phyloP scores from a whole-genome alignment of 1,139 yeast species.

The Candida sanyaensis region DNA sequence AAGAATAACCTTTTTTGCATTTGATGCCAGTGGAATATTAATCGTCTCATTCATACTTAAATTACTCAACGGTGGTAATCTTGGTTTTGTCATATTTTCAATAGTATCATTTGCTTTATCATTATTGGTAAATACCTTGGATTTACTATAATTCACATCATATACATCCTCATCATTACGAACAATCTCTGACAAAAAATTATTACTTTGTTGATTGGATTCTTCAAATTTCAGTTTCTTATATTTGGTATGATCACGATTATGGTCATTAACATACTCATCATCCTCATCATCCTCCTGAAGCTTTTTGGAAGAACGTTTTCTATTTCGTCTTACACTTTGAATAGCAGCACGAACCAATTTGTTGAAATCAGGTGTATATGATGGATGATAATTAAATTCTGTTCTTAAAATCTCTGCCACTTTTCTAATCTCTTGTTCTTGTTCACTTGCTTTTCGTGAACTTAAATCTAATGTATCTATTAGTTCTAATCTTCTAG shows the following conservation, averaged over 20 bases:
- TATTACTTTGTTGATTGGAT: slow-evolving; percentile 4
- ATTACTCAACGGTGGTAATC: slow-evolving; percentile 22
- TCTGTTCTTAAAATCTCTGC: slow-evolving; percentile 76
- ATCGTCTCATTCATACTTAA: slow-evolving; percentile 8
- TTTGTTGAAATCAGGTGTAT: slow-evolving; percentile 76
- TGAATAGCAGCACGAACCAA: slow-evolving; percentile 93
- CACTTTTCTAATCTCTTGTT: slow-evolving; percentile 71
- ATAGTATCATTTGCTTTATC: slow-evolving; percentile 44
- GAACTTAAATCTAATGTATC: slow-evolving; percentile 76
- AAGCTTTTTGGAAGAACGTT: slow-evolving; percentile 37
- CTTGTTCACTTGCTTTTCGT: slow-evolving; percentile 91
- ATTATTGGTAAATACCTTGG: slow-evolving; percentile 28
- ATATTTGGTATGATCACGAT: no score
- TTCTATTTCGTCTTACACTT: slow-evolving; percentile 48
- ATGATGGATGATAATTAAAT: slow-evolving; percentile 64
- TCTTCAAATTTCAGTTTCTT: not conserved
- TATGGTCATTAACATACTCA: slow-evolving; percentile 2
- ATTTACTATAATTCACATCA: slow-evolving; percentile 36
- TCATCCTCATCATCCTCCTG: slow-evolving; percentile 3
- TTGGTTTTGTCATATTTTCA: slow-evolving; percentile 40
- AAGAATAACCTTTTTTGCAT: slow-evolving; percentile 28
- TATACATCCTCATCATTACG: slow-evolving; percentile 34
- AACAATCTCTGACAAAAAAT: slow-evolving; percentile 40
- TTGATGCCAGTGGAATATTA: slow-evolving; percentile 11
- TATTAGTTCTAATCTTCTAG: slow-evolving; percentile 83